Evolutionary conservation across 2,329 filamentous ascomycete species (phyloP), one percentile per base, ranked within the genome.

Genomic region (Cyclaneusma minus): DNA sequence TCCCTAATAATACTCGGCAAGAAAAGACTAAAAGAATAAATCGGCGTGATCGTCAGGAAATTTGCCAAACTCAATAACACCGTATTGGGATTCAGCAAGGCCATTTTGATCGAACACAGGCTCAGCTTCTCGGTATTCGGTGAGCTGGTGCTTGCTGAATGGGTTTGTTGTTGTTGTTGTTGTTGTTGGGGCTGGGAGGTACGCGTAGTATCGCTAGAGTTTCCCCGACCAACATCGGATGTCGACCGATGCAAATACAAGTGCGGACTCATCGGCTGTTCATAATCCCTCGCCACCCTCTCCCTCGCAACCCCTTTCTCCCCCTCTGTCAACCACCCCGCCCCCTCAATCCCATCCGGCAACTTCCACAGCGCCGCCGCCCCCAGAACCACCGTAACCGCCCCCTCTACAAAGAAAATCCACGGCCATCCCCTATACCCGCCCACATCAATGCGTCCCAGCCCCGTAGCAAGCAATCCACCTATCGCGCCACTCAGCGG

Each of bases 401-500:
- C 18, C 7, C 18, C 18, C 18, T 20, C 18, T 8, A 20, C 18
- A 11, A 20, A 20, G 11, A 20, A 20, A 11, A 20, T 20, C 18
- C 18, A 20, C n/a, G 18, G 18, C 18, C 18, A 20, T 20, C 18
- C n/a, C 8, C n/a, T 20, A 11, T 20, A 20, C n/a, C 18, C 18
- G 7, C 18, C 18, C 7, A 20, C 7, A 7, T 20, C 18, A 20
- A 20, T 20, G 8, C n/a, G 7, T 11, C 8, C 18, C 18, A 20
- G 18, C 8, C 18, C 18, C 18, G 8, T 20, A 0, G 68, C 68
- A 1, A 73, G 49, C 11, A 74, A 52, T 6, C 68, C 68, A 26
- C 65, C 65, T 42, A 75, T 73, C 1, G 68, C 68, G 13, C 64
- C 65, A 0, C 68, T 66, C 8, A 72, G 45, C 5, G 62, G 58